phyloP scores from a whole-genome alignment of 2,329 filamentous ascomycete genomes.

The Penicillium sp. region DNA sequence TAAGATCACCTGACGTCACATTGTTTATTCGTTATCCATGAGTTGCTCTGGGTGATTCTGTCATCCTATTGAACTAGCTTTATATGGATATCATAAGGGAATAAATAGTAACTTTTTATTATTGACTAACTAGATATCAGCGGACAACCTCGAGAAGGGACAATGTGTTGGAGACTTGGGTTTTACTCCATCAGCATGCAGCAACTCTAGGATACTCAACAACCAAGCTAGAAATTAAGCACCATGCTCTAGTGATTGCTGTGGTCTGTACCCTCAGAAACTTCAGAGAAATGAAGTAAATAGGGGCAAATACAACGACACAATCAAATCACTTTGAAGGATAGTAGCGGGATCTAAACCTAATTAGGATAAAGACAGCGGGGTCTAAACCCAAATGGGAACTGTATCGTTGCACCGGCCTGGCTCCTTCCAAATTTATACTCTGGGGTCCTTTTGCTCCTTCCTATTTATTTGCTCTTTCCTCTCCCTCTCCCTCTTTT shows the following conservation, averaged over 20 bases:
- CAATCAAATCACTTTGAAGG: not conserved
- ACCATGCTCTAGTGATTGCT: not conserved
- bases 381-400: constrained; percentile 5
- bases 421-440: not conserved
- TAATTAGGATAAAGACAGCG: not conserved
- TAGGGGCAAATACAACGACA: not conserved
- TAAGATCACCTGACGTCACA: constrained; percentile 27
- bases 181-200: not conserved
- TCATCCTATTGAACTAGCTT: too few relatives aligned
- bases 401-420: not conserved
- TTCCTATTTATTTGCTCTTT: not conserved
- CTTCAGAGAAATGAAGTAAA: too few relatives aligned
- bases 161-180: not conserved
- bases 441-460: not conserved
- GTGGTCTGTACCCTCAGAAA: too few relatives aligned
- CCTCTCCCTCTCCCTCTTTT: not conserved
- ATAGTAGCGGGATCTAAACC: not conserved
- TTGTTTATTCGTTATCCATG: not conserved
- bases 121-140: too few relatives aligned
- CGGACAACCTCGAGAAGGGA: too few relatives aligned
- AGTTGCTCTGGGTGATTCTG: not conserved
- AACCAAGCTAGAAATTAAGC: not conserved
- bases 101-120: too few relatives aligned
- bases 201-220: not conserved
- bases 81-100: not conserved